phyloP scores from a whole-genome alignment of 331 rosid genomes.

The Malus hybrid region DNA sequence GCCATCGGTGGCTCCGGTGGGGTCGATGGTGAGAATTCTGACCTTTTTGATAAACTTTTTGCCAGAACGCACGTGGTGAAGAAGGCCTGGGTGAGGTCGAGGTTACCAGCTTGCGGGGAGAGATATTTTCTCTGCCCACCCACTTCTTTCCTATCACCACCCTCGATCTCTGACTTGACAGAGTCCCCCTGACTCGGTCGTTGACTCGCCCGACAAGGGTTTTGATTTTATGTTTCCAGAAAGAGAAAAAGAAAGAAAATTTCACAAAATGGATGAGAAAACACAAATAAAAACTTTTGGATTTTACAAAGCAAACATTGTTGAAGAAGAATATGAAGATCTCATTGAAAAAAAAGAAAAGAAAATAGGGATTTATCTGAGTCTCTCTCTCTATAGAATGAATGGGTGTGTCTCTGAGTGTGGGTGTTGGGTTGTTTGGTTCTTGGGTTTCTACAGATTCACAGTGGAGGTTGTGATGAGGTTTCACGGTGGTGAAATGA shows the following conservation, averaged over 20 bases:
- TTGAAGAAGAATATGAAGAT: not conserved
- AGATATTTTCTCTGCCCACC: no score
- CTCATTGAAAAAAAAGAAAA: not conserved
- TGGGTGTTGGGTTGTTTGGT: no score
- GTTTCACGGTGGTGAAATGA: no score
- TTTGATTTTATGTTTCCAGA: not conserved
- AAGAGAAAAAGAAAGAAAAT: not conserved
- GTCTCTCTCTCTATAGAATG: not conserved
- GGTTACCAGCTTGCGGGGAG: no score
- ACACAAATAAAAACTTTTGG: not conserved
- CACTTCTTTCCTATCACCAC: no score
- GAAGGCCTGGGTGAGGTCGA: not conserved
- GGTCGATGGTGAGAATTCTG: conserved; percentile 73
- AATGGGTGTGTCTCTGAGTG: no score
- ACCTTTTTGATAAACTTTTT: conserved; percentile 48
- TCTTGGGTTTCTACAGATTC: no score
- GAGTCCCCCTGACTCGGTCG: no score
- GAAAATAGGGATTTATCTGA: not conserved
- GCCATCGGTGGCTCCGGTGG: conserved; percentile 79
- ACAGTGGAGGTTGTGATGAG: no score
- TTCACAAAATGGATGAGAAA: not conserved
- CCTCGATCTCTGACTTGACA: no score
- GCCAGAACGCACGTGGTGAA: conserved; percentile 12
- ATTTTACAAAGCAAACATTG: not conserved
- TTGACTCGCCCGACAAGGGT: not conserved